Evolutionary conservation across 148 eudicot genomes (phyloP).

Genomic region (Vaccinium vitisidaea): DNA sequence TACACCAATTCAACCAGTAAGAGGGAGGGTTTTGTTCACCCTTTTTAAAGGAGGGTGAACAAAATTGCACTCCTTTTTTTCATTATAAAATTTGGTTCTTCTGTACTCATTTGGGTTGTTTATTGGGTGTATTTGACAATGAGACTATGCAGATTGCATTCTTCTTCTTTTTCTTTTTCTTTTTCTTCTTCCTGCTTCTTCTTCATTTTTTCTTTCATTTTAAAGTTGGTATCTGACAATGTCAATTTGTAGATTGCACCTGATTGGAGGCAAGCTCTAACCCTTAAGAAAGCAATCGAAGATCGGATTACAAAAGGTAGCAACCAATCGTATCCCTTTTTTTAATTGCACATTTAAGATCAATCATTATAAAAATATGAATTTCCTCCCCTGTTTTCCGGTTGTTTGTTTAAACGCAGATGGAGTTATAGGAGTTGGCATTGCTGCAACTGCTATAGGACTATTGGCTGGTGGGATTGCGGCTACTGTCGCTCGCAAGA

Average conservation of each 20-base stretch:
- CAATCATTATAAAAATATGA: background rate
- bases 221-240: background rate
- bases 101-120: background rate
- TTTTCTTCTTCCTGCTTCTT: too few species aligned
- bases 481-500: constrained; percentile 53
- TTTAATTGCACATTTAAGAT: background rate
- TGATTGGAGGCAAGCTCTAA: constrained; percentile 44
- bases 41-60: too few species aligned
- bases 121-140: background rate
- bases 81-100: background rate
- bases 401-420: constrained; percentile 17
- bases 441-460: constrained; percentile 62
- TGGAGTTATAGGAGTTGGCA: constrained; percentile 45
- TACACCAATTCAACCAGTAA: too few species aligned
- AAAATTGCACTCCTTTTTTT: background rate
- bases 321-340: background rate
- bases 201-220: background rate
- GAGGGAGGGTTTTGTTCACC: too few species aligned
- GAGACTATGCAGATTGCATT: background rate
- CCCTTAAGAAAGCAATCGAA: constrained; percentile 35
- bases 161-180: background rate
- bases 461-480: constrained; percentile 63
- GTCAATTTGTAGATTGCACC: constrained; percentile 35
- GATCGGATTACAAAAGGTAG: constrained; percentile 38
- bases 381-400: background rate